Conservation (phyloP, 257 asterid genomes). For the Orobanche coerulescens region DNA sequence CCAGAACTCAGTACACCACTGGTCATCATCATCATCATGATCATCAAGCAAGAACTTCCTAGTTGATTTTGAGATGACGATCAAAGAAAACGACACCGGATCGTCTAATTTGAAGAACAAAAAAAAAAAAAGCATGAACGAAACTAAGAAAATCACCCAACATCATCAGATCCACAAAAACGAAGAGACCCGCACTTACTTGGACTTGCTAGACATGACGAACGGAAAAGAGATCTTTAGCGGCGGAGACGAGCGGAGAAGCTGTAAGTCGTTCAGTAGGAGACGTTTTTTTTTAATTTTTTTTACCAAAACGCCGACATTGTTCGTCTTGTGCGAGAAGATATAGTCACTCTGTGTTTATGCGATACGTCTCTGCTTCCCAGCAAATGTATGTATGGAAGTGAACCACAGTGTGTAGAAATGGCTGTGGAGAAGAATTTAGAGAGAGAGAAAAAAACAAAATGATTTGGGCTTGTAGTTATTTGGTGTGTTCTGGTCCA, state of each 20-base stretch:
- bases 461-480: constrained; percentile 18
- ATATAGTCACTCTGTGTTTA: too few relatives aligned
- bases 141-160: constrained; percentile 25
- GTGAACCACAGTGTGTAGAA: not conserved
- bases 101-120: not conserved
- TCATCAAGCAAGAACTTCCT: not conserved
- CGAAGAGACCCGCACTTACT: constrained; percentile 36
- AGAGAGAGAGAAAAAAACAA: constrained; percentile 9
- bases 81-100: constrained; percentile 5
- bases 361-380: too few relatives aligned
- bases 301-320: constrained; percentile 28
- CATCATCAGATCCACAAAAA: constrained; percentile 30
- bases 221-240: not conserved
- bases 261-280: constrained; percentile 4
- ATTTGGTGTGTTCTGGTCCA: not conserved
- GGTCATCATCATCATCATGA: not conserved
- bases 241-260: constrained; percentile 10
- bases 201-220: constrained; percentile 70
- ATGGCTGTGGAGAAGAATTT: constrained; percentile 14
- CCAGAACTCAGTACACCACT: not conserved
- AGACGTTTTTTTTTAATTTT: not conserved
- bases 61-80: not conserved
- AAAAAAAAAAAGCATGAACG: constrained; percentile 22
- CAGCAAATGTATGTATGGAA: too few relatives aligned
- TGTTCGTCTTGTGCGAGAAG: not conserved